These are phyloP conservation scores for Antarctomyces pellizariae DNA, from an alignment of 495 filamentous ascomycete species.

Conservation along the genomic window DNA sequence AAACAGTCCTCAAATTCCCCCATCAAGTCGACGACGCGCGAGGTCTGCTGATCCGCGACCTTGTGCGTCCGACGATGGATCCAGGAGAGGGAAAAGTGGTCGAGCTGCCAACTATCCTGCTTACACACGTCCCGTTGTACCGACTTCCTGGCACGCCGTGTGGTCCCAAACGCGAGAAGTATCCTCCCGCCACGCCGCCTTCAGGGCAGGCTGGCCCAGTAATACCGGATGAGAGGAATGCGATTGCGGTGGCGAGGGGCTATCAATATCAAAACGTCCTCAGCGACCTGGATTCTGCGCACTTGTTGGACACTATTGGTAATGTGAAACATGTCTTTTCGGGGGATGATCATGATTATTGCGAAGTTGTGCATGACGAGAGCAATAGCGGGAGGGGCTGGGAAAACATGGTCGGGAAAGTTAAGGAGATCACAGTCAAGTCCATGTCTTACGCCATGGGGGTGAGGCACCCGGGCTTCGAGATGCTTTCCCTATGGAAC, in stretches of 20 bases:
- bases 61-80: slow-evolving; percentile 17
- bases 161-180: slow-evolving; percentile 68
- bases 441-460: slow-evolving; percentile 90
- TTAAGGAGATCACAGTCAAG: slow-evolving; percentile 89
- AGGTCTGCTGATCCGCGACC: slow-evolving; percentile 19
- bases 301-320: slow-evolving; percentile 46
- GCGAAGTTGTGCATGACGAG: slow-evolving; percentile 55
- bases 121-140: slow-evolving; percentile 82
- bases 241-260: slow-evolving; percentile 48
- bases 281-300: slow-evolving; percentile 41
- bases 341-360: slow-evolving; percentile 97
- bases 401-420: too few relatives aligned
- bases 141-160: slow-evolving; percentile 63
- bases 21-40: slow-evolving; percentile 30
- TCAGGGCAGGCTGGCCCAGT: slow-evolving; percentile 28
- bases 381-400: too few relatives aligned
- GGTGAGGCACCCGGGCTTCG: slow-evolving; percentile 69
- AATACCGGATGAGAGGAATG: slow-evolving; percentile 48
- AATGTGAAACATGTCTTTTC: slow-evolving; percentile 68
- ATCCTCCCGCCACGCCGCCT: slow-evolving; percentile 40
- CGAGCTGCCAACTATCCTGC: slow-evolving; percentile 59
- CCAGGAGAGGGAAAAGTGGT: slow-evolving; percentile 14
- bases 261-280: slow-evolving; percentile 98
- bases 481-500: slow-evolving; percentile 79
- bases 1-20: slow-evolving; percentile 22